These are phyloP conservation scores for Colletotrichum magnum DNA, from an alignment of 2,329 filamentous ascomycete genomes.

Conservation along the genomic window DNA sequence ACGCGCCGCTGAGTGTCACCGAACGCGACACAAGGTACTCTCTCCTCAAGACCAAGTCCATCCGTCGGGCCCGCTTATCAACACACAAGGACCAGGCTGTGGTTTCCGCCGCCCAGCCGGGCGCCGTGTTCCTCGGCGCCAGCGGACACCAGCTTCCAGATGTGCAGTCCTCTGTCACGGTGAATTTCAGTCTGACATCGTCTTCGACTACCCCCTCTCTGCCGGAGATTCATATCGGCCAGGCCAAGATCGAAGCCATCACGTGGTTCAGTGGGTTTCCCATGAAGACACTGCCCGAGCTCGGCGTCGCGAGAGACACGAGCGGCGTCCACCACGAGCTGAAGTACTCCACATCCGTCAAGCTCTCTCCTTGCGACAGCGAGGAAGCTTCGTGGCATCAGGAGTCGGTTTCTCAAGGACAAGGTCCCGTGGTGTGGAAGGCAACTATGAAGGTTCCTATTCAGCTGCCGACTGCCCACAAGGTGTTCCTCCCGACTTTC, in stretches of 20 bases:
- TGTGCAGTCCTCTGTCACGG: slow-evolving; percentile 57
- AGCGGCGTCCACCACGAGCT: slow-evolving; percentile 48
- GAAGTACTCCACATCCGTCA: slow-evolving; percentile 61
- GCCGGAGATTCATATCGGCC: slow-evolving; percentile 63
- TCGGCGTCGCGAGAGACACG: slow-evolving; percentile 60
- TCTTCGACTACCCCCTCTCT: slow-evolving; percentile 56
- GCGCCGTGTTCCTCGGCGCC: slow-evolving; percentile 62
- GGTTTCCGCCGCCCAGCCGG: slow-evolving; percentile 60
- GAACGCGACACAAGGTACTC: slow-evolving; percentile 63
- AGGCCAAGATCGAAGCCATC: slow-evolving; percentile 64
- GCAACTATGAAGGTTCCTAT: slow-evolving; percentile 61
- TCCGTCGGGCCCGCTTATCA: slow-evolving; percentile 67
- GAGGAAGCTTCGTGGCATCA: slow-evolving; percentile 58
- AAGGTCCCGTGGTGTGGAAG: slow-evolving; percentile 17
- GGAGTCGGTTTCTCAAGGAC: slow-evolving; percentile 47
- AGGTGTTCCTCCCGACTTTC: slow-evolving; percentile 69
- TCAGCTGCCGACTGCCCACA: slow-evolving; percentile 60
- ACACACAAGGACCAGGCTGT: slow-evolving; percentile 65
- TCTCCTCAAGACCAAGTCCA: slow-evolving; percentile 64
- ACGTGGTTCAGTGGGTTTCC: slow-evolving; percentile 66
- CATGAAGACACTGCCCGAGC: slow-evolving; percentile 63
- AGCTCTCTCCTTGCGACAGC: slow-evolving; percentile 54
- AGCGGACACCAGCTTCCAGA: slow-evolving; percentile 61
- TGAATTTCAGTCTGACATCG: slow-evolving; percentile 64
- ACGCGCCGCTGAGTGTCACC: slow-evolving; percentile 65